Percentiles rank a stretch among this genome's conserved stretches.
phyloP scores from a whole-genome alignment of 331 rosid species.

The Dryas integrifolia region DNA sequence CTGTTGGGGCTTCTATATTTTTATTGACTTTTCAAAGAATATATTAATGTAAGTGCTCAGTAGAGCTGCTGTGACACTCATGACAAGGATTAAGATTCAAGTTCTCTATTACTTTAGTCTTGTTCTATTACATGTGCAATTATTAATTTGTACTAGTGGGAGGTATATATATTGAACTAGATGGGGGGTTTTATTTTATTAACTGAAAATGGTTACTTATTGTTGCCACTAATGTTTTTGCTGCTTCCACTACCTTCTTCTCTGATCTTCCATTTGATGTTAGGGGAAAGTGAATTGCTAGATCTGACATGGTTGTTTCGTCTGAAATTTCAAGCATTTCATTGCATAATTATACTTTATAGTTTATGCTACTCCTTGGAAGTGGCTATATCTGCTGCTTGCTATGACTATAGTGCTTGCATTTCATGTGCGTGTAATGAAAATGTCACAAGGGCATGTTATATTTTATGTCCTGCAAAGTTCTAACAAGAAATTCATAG shows the following conservation, averaged over 20 bases:
- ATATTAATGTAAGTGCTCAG: conserved; percentile 47
- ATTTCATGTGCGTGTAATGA: neutral
- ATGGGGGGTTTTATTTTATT: conserved; percentile 17
- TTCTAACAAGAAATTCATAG: neutral
- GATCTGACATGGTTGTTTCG: conserved; percentile 8
- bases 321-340: conserved; percentile 9
- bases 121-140: conserved; percentile 29
- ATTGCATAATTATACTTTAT: neutral
- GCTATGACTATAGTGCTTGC: neutral
- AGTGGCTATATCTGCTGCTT: neutral
- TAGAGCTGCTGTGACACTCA: conserved; percentile 44
- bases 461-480: conserved; percentile 13
- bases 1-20: conserved; percentile 50
- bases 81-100: conserved; percentile 40
- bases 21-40: conserved; percentile 38
- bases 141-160: conserved; percentile 30
- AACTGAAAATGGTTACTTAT: conserved; percentile 30
- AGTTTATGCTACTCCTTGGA: neutral
- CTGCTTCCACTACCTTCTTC: conserved; percentile 25
- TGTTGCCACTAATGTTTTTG: conserved; percentile 20
- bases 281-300: conserved; percentile 20
- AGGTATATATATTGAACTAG: conserved; percentile 24
- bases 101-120: conserved; percentile 41
- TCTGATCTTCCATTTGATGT: conserved; percentile 23
- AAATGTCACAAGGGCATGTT: neutral